Evolutionary conservation across 805 yeast species (phyloP), one percentile per base, ranked within the genome.

Genomic region (Suhomyces sp.): DNA sequence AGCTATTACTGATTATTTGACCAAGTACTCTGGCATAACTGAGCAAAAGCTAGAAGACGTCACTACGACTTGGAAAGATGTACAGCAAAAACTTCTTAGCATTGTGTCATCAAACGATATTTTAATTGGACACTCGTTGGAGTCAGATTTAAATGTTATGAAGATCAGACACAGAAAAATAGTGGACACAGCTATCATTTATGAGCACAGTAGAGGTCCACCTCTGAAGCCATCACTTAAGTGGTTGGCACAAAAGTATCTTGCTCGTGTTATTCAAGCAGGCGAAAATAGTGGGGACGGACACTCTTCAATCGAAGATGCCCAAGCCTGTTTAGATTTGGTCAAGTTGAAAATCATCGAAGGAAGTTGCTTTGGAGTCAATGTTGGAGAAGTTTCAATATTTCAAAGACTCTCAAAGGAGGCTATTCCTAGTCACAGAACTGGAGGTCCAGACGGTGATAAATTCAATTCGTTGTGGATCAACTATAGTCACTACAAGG

Each of bases 221-320:
- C 95, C 95, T 0, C 72, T 72, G 42, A 84, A 80, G 51, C 91
- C 96, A 2, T 75, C 95, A 0, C 68, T 91, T 40, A 81, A 74
- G 53, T 80, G 80, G 67, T 65, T 93, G n/a, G 70, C 88, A 2
- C 60, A 68, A 8, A 73, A 69, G 38, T 76, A 70, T 52, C 60
- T 90, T 24, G 59, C 68, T 13, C 60, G 73, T 32, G 62, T 56
- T 0, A 91, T 91, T 33, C 98, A 93, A 57, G 61, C 60, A 17
- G 81, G 83, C n/a, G 70, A 69, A 17, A 46, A 40, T 3, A 45
- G 56, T 3, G 95, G 95, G 1, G 46, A 46, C 2, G 74, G 74
- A 12, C 98, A 91, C 58, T 84, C 90, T 35, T 83, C 98, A 0
- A 71, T 83, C 4, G 96, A 87, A 53, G 98, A 91, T 54, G 83